Percentiles rank a stretch among this genome's conserved stretches.
Conservation (phyloP, 1,284 basidiomycete species). For the Apiotrichum sp. region DNA sequence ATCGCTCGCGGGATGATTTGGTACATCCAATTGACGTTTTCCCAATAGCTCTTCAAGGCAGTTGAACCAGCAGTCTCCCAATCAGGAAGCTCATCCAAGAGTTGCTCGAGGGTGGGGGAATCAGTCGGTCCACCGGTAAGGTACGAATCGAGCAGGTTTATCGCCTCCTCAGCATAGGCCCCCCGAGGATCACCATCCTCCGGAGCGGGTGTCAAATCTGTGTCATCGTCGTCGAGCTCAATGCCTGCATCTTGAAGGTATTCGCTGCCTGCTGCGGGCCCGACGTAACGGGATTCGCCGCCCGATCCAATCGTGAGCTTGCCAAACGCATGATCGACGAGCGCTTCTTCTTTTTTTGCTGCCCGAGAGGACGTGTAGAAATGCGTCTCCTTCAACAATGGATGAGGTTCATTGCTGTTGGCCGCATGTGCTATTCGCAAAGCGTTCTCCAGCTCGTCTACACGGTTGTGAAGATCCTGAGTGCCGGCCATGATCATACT, state of each 20-base stretch:
- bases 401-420: slow-evolving; percentile 26
- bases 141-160: background rate
- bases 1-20: slow-evolving; percentile 35
- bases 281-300: slow-evolving; percentile 40
- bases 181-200: background rate
- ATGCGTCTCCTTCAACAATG: slow-evolving; percentile 33
- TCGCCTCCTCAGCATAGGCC: slow-evolving; percentile 1
- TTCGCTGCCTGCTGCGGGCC: slow-evolving; percentile 29
- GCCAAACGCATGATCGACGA: slow-evolving; percentile 28
- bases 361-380: slow-evolving; percentile 23
- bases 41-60: slow-evolving; percentile 40
- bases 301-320: slow-evolving; percentile 38
- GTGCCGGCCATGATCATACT: slow-evolving; percentile 44
- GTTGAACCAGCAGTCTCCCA: slow-evolving; percentile 38
- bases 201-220: background rate
- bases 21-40: slow-evolving; percentile 47
- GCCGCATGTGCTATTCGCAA: slow-evolving; percentile 31
- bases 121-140: background rate
- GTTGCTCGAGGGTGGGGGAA: slow-evolving; percentile 18
- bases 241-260: slow-evolving; percentile 28
- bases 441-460: slow-evolving; percentile 38
- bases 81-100: slow-evolving; percentile 33
- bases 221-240: slow-evolving; percentile 18
- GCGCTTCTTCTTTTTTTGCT: slow-evolving; percentile 1
- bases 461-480: slow-evolving; percentile 41